phyloP scores from a whole-genome alignment of 768 basidiomycete species.

The Udeniomyces megalosporus region DNA sequence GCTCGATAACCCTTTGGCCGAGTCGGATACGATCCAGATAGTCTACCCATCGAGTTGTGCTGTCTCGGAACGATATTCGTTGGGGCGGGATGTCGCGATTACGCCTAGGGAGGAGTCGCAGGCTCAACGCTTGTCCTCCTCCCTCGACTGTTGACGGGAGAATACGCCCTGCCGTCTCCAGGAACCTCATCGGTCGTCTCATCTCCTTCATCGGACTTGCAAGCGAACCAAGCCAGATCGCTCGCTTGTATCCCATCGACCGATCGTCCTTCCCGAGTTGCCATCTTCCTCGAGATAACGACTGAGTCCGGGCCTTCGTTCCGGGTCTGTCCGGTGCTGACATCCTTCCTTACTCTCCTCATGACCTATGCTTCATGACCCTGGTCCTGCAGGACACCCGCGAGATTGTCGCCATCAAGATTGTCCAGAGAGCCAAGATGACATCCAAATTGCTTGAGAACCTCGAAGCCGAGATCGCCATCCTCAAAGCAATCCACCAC shows the following conservation, averaged over 20 bases:
- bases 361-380: neutral
- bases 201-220: too few species aligned
- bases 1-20: too few species aligned
- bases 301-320: neutral
- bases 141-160: too few species aligned
- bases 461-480: conserved; percentile 93
- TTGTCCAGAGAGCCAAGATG: conserved; percentile 71
- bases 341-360: neutral
- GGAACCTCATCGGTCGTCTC: too few species aligned
- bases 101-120: too few species aligned
- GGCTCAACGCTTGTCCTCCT: too few species aligned
- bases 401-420: conserved; percentile 78
- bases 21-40: too few species aligned
- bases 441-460: conserved; percentile 89
- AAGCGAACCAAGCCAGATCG: too few species aligned
- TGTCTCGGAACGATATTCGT: too few species aligned
- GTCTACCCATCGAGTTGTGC: too few species aligned
- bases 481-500: conserved; percentile 83
- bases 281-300: neutral
- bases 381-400: conserved; percentile 46
- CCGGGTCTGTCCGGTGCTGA: neutral
- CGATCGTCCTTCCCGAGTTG: neutral
- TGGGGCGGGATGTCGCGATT: too few species aligned
- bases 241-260: neutral
- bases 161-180: too few species aligned